Base-by-base conservation (phyloP, 2,329 filamentous ascomycete genomes). In the Apiospora pterosperma region DNA sequence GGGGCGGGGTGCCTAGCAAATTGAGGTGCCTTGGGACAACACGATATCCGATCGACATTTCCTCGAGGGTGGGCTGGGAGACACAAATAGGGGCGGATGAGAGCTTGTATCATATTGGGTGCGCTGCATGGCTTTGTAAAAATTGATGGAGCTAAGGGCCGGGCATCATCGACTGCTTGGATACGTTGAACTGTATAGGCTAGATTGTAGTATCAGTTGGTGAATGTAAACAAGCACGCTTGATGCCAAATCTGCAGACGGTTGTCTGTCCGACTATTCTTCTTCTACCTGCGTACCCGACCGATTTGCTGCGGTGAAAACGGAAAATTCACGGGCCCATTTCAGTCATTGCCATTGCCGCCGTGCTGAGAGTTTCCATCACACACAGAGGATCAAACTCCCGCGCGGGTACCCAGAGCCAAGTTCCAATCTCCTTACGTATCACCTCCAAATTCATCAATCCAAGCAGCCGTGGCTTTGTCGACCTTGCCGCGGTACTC, bases 401-500 rank as follows among this genome's bases (percentile, higher is more conserved):
- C n/a, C n/a, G n/a, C n/a, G n/a, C n/a, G n/a, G n/a, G n/a, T n/a
- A n/a, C n/a, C n/a, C n/a, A n/a, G n/a, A n/a, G n/a, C n/a, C n/a
- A n/a, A n/a, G n/a, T n/a, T n/a, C n/a, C n/a, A n/a, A 5, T 11
- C 34, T 19, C 5, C 31, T 23, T 28, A 60, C 2, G 25, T 39
- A 19, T 60, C n/a, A 19, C 58, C 34, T 23, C 64, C 67, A 28
- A 66, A 63, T 19, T 65, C 64, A 38, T 71, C 62, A 19, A 62
- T 62, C 74, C 74, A 84, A 52, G 74, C 76, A 59, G 75, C 75
- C 31, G 83, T 76, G 2, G 82, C 84, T 61, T 86, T 85, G 75
- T 99, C 91, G 11, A 99, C 86, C 76, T 89, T 89, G 72, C 84
- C 87, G 72, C 96, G 86, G 76, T 97, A 97, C 66, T 85, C 83